Percentiles rank a stretch among this genome's conserved stretches.
phyloP scores from a whole-genome alignment of 1,284 basidiomycete species.

The Spongiforma sp. region DNA sequence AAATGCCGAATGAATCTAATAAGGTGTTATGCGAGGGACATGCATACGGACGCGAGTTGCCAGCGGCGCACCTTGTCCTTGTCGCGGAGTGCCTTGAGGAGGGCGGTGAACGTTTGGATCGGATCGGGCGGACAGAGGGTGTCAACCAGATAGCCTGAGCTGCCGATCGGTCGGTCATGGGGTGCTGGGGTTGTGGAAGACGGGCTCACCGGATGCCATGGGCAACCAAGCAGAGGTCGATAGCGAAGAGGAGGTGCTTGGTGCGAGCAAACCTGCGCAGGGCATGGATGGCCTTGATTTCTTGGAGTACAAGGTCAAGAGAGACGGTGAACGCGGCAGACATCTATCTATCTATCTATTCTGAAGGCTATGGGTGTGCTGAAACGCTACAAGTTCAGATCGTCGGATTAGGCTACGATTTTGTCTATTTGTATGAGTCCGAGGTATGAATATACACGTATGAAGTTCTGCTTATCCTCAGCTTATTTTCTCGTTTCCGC shows the following conservation, averaged over 20 bases:
- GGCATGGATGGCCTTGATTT: conserved; percentile 8
- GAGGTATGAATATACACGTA: no score
- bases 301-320: conserved; percentile 23
- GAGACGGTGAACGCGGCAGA: conserved; percentile 15
- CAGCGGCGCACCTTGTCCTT: conserved; percentile 34
- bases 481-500: no score
- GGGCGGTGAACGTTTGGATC: conserved; percentile 11
- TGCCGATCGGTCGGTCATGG: conserved; percentile 4
- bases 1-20: conserved; percentile 43
- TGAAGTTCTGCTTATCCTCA: no score
- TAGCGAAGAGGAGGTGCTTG: conserved; percentile 25
- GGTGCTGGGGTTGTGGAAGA: not conserved
- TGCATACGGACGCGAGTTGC: not conserved
- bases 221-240: conserved; percentile 32
- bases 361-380: no score
- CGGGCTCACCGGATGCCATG: conserved; percentile 33
- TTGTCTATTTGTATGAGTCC: no score
- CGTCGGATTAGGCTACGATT: no score
- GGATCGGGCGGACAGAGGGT: conserved; percentile 28
- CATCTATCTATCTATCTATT: no score
- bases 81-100: conserved; percentile 26
- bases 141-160: conserved; percentile 35
- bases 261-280: conserved; percentile 13
- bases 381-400: no score
- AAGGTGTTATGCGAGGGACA: no score